A percentile compares a stretch with the other conserved stretches of the same genome.
Evolutionary conservation across 1,139 yeast genomes (phyloP).

Genomic region (Hyphopichia pseudoburtonii): DNA sequence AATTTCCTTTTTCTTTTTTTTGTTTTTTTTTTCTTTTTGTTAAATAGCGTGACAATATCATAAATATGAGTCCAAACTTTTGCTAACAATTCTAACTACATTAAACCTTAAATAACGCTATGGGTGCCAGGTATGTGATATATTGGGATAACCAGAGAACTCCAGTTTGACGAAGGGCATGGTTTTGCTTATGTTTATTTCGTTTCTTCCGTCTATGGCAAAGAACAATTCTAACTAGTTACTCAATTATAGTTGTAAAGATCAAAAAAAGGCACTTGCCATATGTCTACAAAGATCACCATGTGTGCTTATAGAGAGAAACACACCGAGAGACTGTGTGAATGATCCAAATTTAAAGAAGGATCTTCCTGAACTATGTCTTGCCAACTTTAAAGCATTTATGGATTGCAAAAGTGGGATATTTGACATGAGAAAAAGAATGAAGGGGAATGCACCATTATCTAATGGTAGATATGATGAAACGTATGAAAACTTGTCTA

Average conservation of each 20-base stretch:
- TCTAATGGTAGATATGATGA: conserved; percentile 93
- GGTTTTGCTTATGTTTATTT: background rate
- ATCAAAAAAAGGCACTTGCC: conserved; percentile 89
- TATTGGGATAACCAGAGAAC: background rate
- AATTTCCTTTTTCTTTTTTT: background rate
- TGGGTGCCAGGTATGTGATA: conserved; percentile 37
- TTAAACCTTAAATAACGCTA: conserved; percentile 4
- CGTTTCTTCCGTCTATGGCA: background rate
- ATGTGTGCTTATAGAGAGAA: conserved; percentile 85
- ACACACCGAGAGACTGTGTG: conserved; percentile 87
- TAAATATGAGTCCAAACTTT: too few relatives aligned
- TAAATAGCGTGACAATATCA: too few relatives aligned
- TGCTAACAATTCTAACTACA: background rate
- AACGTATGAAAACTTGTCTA: conserved; percentile 72
- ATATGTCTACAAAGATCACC: conserved; percentile 95
- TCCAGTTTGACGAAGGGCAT: too few relatives aligned
- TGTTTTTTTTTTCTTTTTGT: background rate
- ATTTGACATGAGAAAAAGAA: conserved; percentile 87
- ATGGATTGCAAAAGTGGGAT: conserved; percentile 85
- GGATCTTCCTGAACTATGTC: conserved; percentile 84
- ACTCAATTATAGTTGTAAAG: conserved; percentile 68
- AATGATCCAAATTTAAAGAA: conserved; percentile 74
- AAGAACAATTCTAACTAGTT: conserved; percentile 11
- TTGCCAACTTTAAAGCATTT: conserved; percentile 80
- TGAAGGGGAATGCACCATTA: conserved; percentile 90